Percentiles rank a stretch among this genome's conserved stretches.
These are phyloP conservation scores for Talaromyces amestolkiae DNA, from an alignment of 2,329 filamentous ascomycete species.

Conservation along the genomic window DNA sequence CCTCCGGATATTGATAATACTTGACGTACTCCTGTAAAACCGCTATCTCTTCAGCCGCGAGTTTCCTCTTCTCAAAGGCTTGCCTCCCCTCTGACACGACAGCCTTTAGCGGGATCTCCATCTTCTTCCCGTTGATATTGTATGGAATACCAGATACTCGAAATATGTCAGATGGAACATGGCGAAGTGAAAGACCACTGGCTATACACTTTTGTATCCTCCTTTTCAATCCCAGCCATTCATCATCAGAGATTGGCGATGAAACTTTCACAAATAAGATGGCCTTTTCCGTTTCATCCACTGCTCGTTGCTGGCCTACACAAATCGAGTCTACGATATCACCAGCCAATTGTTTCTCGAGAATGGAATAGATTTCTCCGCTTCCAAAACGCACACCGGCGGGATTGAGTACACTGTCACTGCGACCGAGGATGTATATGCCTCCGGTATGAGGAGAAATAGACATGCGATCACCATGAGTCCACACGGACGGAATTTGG, in stretches of 20 bases:
- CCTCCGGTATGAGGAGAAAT: background rate
- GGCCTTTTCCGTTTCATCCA: background rate
- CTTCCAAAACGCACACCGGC: slow-evolving; percentile 49
- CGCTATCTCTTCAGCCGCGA: background rate
- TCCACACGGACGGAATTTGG: slow-evolving; percentile 31
- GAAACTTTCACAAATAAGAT: background rate
- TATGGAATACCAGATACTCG: slow-evolving; percentile 12
- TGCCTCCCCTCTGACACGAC: slow-evolving; percentile 6
- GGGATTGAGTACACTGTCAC: slow-evolving; percentile 50
- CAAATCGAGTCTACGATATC: slow-evolving; percentile 11
- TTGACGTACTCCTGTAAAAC: background rate
- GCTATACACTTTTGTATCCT: slow-evolving; percentile 1
- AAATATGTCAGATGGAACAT: slow-evolving; percentile 11
- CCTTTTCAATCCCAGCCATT: background rate
- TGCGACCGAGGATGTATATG: slow-evolving; percentile 6
- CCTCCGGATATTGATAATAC: background rate
- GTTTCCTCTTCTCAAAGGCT: slow-evolving; percentile 8
- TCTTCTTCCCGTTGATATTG: slow-evolving; percentile 13
- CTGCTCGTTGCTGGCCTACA: background rate
- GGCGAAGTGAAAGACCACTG: slow-evolving; percentile 4
- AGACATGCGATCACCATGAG: slow-evolving; percentile 19
- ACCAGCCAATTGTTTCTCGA: slow-evolving; percentile 43
- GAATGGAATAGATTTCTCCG: slow-evolving; percentile 49
- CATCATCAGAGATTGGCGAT: background rate
- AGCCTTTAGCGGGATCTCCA: slow-evolving; percentile 12